phyloP scores from a whole-genome alignment of 2,329 filamentous ascomycete genomes.

The Apiospora pterosperma region DNA sequence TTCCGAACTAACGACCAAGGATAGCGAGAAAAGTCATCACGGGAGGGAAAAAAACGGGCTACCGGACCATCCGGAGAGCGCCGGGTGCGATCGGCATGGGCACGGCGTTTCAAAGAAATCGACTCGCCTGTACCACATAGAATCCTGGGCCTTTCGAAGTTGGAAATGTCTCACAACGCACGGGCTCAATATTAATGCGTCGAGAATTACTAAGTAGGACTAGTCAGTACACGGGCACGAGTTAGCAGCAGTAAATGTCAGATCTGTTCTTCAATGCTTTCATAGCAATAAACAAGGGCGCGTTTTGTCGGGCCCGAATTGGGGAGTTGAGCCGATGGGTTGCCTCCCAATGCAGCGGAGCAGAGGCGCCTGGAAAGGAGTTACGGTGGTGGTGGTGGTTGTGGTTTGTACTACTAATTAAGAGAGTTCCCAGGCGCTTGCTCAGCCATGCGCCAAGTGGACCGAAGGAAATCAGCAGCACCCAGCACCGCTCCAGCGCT shows the following conservation, averaged over 20 bases:
- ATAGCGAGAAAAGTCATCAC: neutral
- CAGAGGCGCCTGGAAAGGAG: neutral
- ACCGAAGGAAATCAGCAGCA: neutral
- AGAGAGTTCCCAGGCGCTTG: neutral
- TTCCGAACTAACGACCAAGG: neutral
- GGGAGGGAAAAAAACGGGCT: neutral
- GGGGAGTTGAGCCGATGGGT: neutral
- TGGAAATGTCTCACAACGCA: constrained; percentile 1
- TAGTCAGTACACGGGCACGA: no score
- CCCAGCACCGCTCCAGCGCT: neutral
- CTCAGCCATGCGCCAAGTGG: constrained; percentile 2
- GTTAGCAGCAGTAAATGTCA: no score
- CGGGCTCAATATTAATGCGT: neutral
- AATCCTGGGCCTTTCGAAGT: neutral
- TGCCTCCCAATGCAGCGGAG: neutral
- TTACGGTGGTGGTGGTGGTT: neutral
- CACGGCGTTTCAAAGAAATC: neutral
- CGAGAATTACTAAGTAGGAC: neutral
- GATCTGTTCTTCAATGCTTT: neutral
- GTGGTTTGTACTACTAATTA: neutral
- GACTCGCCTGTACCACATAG: neutral
- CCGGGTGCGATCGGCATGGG: neutral
- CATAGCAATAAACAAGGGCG: neutral
- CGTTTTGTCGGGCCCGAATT: neutral
- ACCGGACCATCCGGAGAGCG: neutral